Percentiles rank a stretch among this genome's conserved stretches.
These are phyloP conservation scores for Apiospora saccharicola DNA, from an alignment of 2,329 filamentous ascomycete genomes.

Conservation along the genomic window DNA sequence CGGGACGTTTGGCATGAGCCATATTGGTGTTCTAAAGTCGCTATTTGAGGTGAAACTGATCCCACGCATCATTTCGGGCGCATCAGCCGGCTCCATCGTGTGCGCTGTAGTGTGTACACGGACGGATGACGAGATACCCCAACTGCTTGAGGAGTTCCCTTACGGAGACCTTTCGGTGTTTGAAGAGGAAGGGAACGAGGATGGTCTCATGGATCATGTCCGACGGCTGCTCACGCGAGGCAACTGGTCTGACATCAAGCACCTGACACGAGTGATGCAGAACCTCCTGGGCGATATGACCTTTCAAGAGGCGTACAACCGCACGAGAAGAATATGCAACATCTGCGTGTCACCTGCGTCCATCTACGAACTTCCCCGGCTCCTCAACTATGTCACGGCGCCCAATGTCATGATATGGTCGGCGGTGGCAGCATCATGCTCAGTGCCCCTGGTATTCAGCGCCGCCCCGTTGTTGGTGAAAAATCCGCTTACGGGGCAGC, in stretches of 20 bases:
- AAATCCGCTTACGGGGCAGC: slow-evolving; percentile 75
- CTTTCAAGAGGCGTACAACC: slow-evolving; percentile 94
- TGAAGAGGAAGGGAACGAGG: slow-evolving; percentile 64
- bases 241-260: slow-evolving; percentile 83
- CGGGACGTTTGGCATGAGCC: slow-evolving; percentile 90
- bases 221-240: slow-evolving; percentile 81
- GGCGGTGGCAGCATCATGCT: slow-evolving; percentile 94
- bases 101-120: slow-evolving; percentile 80
- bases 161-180: slow-evolving; percentile 85
- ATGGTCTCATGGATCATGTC: slow-evolving; percentile 73
- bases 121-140: slow-evolving; percentile 79
- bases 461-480: slow-evolving; percentile 83
- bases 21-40: slow-evolving; percentile 86
- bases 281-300: slow-evolving; percentile 85
- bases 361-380: slow-evolving; percentile 83
- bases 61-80: slow-evolving; percentile 86
- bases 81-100: slow-evolving; percentile 88
- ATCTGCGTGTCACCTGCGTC: slow-evolving; percentile 91
- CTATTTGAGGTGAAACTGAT: slow-evolving; percentile 78
- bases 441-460: slow-evolving; percentile 86
- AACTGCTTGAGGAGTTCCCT: slow-evolving; percentile 73
- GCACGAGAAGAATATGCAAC: slow-evolving; percentile 90
- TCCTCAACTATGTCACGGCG: slow-evolving; percentile 92
- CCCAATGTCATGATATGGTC: slow-evolving; percentile 97
- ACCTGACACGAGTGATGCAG: slow-evolving; percentile 83